Evolutionary conservation across 495 filamentous ascomycete species (phyloP).

Genomic region (Podospora sp.): DNA sequence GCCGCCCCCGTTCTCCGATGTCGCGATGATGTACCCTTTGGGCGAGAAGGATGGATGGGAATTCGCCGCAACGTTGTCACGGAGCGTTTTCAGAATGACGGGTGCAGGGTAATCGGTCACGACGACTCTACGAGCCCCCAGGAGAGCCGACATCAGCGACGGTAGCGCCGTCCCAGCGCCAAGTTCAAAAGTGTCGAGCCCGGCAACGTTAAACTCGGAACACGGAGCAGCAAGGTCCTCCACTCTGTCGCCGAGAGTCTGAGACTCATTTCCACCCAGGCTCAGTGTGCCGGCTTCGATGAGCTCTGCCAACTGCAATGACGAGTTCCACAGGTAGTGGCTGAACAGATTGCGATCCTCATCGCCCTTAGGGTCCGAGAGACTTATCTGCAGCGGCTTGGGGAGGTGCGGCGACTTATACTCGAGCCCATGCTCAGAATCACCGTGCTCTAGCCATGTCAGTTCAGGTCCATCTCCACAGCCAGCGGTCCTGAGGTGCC

Average conservation of each 20-base stretch:
- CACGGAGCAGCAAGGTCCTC: background rate
- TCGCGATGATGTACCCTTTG: constrained; percentile 21
- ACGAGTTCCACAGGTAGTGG: constrained; percentile 88
- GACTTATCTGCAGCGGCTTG: constrained; percentile 46
- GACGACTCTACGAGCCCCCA: constrained; percentile 63
- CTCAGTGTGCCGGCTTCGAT: constrained; percentile 54
- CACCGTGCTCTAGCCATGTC: constrained; percentile 59
- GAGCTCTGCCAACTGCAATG: constrained; percentile 68
- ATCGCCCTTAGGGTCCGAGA: constrained; percentile 59
- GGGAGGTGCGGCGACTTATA: constrained; percentile 65
- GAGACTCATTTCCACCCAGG: constrained; percentile 15
- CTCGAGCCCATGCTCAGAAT: constrained; percentile 64
- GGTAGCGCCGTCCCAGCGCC: constrained; percentile 74
- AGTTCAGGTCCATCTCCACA: background rate
- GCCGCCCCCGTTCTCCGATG: constrained; percentile 25
- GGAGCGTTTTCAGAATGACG: constrained; percentile 61
- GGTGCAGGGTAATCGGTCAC: constrained; percentile 78
- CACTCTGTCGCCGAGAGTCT: constrained; percentile 7
- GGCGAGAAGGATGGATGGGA: constrained; percentile 27
- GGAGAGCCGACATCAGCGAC: constrained; percentile 66
- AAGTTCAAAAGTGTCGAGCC: constrained; percentile 51
- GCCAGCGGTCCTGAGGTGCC: background rate
- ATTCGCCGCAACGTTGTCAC: constrained; percentile 57
- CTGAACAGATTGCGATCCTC: constrained; percentile 68
- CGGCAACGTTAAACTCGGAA: constrained; percentile 39